Base-by-base conservation (phyloP, 768 basidiomycete genomes). In the Tylopilus rubrobrunneus region DNA sequence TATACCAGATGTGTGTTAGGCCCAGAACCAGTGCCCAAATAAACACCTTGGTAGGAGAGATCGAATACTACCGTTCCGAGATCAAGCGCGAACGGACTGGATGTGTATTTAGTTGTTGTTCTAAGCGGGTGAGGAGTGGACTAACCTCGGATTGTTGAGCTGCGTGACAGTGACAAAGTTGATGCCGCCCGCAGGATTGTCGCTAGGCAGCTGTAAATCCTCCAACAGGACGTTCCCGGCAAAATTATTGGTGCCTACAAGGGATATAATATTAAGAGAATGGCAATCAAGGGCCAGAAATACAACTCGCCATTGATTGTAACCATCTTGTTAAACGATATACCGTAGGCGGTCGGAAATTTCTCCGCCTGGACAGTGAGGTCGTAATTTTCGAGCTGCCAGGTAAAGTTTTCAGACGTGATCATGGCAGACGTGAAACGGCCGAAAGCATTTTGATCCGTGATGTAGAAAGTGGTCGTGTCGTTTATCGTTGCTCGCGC, bases 11-110 rank as follows among this genome's bases (percentile, higher is more conserved):
- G 60, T 3, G 81, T 81, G 51, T 82, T 73, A 1, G 68, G 65
- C 25, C 80, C 77, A 3, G 76, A 76, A 17, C 86, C 86, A 27
- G 68, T 67, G 28, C 86, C 86, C 42, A 88, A 71, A 48, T 73
- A 72, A 19, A 84, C 76, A 43, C 73, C 76, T 41, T 82, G 65
- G 67, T 86, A 89, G 21, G 73, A 71, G 27, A 90, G 73, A 52
- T 76, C 76, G 61, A 89, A 87, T 4, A 81, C 69, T 7, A 85
- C 80, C 1, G 84, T 85, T 31, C 87, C 87, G 39, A 90, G 75
- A 60, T 80, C 73, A 52, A 90, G 74, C n/a, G 78, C 71, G 65
- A 90, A 89, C 0, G 87, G 85, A 59, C 84, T 86, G 41, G 12
- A 25, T 15, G 40, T 34, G 34, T 1, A 0, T 45, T 66, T 21